Base-by-base conservation (phyloP, 2,329 filamentous ascomycete genomes). In the Fusarium penzigii region DNA sequence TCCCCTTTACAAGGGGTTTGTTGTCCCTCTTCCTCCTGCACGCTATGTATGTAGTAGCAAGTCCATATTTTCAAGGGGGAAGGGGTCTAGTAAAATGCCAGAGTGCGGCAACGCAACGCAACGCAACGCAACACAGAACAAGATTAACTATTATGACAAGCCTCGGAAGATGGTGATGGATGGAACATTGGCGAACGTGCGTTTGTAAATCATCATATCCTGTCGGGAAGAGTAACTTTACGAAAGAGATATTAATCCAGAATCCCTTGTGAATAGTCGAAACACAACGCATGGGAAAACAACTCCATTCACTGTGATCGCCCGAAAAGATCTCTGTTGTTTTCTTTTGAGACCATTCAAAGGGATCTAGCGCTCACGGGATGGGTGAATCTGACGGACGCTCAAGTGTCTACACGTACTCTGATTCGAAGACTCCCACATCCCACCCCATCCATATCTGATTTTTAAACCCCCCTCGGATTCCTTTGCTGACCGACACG, bases 1-100 rank as follows among this genome's bases (percentile, higher is more conserved):
- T 55, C 59, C 56, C 57, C 59, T 62, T 62, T 47, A 52, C 49
- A 59, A 62, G 59, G 59, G 59, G 59, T 44, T 36, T 11, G 32
- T 36, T 11, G 32, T 36, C 32, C 32, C 13, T 36, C 20, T 25
- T 25, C 20, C 20, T 5, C 20, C 20, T 49, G 49, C 49, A 50
- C 51, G 52, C 45, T 46, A 49, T 41, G 42, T 41, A 48, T 40
- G 51, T 34, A 44, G 44, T 46, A 53, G 10, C 32, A 36, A 36
- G 32, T 36, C 9, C 32, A 36, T 36, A 36, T 14, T 36, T 36
- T 36, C 20, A 25, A 50, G 50, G 45, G 53, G 39, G 29, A 29
- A 48, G 39, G 51, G 55, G 52, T 51, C 43, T 38, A 52, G 39
- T 38, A 39, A 43, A 51, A 43, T 25, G 38, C 32, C 32, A 36